Evolutionary conservation across 1,284 basidiomycete species (phyloP).

Genomic region (Marasmius sp.): DNA sequence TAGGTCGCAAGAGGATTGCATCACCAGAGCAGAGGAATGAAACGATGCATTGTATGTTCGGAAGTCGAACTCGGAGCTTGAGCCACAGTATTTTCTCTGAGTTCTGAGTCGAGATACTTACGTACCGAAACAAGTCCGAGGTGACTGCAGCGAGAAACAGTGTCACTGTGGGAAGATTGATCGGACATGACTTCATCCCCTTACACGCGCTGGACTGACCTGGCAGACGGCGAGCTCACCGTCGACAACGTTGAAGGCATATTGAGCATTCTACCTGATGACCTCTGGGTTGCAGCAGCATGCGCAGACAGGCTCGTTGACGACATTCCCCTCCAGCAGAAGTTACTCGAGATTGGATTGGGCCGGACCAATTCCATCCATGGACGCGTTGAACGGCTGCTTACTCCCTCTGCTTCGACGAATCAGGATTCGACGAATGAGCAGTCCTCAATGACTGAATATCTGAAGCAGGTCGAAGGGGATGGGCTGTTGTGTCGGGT

Average conservation of each 20-base stretch:
- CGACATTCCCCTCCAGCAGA: conserved; percentile 52
- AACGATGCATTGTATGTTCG: no score
- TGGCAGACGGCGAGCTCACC: conserved; percentile 57
- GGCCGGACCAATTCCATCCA: conserved; percentile 51
- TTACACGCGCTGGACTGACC: conserved; percentile 54
- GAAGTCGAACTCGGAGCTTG: no score
- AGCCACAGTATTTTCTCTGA: no score
- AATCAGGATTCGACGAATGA: conserved; percentile 27
- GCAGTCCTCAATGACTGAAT: conserved; percentile 31
- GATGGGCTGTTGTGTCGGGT: conserved; percentile 67
- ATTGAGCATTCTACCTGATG: conserved; percentile 57
- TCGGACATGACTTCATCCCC: conserved; percentile 29
- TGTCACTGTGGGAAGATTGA: background rate
- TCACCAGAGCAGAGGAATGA: no score
- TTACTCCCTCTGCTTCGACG: conserved; percentile 10
- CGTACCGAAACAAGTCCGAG: background rate
- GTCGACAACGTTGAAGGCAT: conserved; percentile 43
- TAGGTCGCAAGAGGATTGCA: no score
- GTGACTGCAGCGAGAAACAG: background rate
- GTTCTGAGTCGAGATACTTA: no score
- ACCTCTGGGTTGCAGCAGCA: conserved; percentile 74
- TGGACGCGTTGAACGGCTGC: conserved; percentile 42
- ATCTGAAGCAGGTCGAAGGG: conserved; percentile 51
- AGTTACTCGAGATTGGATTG: conserved; percentile 62
- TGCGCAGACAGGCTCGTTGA: conserved; percentile 68